Conservation (phyloP, 2,329 filamentous ascomycete genomes). For the Apiospora saccharicola region DNA sequence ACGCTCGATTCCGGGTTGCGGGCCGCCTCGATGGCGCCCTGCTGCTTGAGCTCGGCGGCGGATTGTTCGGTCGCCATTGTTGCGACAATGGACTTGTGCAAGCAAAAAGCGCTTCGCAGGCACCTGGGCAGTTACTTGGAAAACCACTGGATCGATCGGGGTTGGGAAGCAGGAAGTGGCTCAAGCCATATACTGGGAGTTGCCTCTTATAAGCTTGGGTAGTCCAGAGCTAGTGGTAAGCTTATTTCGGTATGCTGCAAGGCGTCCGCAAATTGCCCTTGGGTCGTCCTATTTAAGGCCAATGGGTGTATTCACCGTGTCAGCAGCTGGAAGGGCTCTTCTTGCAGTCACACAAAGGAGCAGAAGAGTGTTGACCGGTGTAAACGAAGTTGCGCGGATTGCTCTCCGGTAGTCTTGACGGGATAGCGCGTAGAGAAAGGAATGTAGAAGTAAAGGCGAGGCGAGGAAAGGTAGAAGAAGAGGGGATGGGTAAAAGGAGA, state of each 20-base stretch:
- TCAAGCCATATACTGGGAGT: conserved; percentile 2
- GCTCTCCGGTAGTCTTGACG: background rate
- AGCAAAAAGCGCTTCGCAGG: background rate
- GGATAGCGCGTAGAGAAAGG: background rate
- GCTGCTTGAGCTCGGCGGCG: conserved; percentile 76
- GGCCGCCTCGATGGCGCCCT: conserved; percentile 81
- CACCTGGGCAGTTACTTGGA: background rate
- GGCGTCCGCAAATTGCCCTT: background rate
- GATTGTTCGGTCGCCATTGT: conserved; percentile 46
- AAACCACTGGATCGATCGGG: background rate
- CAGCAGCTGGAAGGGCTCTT: background rate
- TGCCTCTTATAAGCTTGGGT: background rate
- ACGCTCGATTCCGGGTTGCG: conserved; percentile 73
- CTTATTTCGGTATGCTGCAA: conserved; percentile 2
- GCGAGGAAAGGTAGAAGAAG: conserved; percentile 12
- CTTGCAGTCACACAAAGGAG: background rate
- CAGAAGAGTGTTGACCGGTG: background rate
- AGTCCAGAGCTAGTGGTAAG: conserved; percentile 3
- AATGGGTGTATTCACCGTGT: background rate
- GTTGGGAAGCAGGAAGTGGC: background rate
- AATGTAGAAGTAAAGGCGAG: background rate
- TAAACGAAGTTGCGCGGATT: background rate
- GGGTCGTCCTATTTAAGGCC: background rate
- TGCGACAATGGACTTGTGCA: conserved; percentile 23
- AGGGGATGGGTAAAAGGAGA: conserved; percentile 8